Evolutionary conservation across 179 eudicot species (phyloP), one percentile per base, ranked within the genome.

Genomic region (Silene vulgaris): DNA sequence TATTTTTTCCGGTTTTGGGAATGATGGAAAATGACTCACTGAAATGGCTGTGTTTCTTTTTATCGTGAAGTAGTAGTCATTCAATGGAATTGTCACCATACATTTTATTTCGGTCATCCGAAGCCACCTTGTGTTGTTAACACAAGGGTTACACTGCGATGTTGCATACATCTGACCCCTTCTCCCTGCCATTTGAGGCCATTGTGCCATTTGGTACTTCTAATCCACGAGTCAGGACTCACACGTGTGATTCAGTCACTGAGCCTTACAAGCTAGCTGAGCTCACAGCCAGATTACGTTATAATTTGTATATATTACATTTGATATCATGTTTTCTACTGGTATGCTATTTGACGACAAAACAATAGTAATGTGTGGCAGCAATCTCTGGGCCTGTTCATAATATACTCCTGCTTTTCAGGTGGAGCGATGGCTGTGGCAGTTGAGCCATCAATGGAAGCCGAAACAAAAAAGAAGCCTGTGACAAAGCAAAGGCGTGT

Each of bases 341-440:
- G 3, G 20, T 8, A 3, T 48, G 7, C 8, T 6, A 71, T 1
- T 61, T 72, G 60, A 20, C 67, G 3, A 12, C n/a, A 71, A 23
- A 30, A 16, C 45, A 66, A 17, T 54, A 64, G 21, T 3, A 32
- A 48, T 28, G 57, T 12, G 28, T 19, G 17, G 29, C n/a, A 14
- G 12, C 26, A 19, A 8, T 17, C 4, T 68, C 14, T 68, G 28
- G 28, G 1, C 23, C 32, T 28, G 60, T 45, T 32, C 14, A 60
- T 63, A 19, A 21, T 72, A n/a, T 71, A 54, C 64, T 71, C 8
- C 20, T 70, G 48, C 74, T 14, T 74, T 77, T 60, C 71, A 85
- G 95, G 89, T 37, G 79, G 83, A 81, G 86, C 85, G 52, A 85
- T 84, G 90, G 88, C 91, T 72, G 84, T 90, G 75, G 90, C 91